Conservation (phyloP, 148 eudicot species). For the Cornus controversa region DNA sequence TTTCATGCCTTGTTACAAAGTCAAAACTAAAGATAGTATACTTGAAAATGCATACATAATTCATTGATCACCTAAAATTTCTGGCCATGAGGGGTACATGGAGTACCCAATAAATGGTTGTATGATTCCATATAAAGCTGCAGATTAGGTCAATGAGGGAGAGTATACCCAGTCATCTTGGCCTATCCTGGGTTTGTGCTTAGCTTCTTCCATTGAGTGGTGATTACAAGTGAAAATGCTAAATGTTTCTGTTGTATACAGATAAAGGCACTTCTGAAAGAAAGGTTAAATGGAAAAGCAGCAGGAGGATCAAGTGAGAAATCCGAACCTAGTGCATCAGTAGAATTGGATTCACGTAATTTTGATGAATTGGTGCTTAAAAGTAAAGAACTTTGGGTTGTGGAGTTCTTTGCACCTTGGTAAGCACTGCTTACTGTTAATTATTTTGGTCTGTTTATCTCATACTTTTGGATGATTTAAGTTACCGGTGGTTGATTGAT, state of each 20-base stretch:
- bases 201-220: not conserved
- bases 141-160: not conserved
- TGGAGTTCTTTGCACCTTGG: constrained; percentile 99
- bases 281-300: constrained; percentile 73
- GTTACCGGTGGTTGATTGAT: not conserved
- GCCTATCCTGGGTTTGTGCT: not conserved
- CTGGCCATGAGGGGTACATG: not conserved
- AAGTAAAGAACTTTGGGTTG: constrained; percentile 94
- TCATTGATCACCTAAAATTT: not conserved
- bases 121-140: not conserved
- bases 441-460: not conserved
- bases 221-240: not conserved
- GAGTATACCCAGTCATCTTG: not conserved
- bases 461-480: not conserved
- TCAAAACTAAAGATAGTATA: not conserved
- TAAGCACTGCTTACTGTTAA: constrained; percentile 30
- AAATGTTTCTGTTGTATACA: constrained; percentile 32
- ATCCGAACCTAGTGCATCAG: constrained; percentile 79
- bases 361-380: constrained; percentile 83
- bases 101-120: not conserved
- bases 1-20: not conserved
- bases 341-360: constrained; percentile 77
- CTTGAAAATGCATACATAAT: not conserved
- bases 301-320: constrained; percentile 78
- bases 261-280: constrained; percentile 83